phyloP scores from a whole-genome alignment of 192 early-diverging fungal species.

The Backusella circina region DNA sequence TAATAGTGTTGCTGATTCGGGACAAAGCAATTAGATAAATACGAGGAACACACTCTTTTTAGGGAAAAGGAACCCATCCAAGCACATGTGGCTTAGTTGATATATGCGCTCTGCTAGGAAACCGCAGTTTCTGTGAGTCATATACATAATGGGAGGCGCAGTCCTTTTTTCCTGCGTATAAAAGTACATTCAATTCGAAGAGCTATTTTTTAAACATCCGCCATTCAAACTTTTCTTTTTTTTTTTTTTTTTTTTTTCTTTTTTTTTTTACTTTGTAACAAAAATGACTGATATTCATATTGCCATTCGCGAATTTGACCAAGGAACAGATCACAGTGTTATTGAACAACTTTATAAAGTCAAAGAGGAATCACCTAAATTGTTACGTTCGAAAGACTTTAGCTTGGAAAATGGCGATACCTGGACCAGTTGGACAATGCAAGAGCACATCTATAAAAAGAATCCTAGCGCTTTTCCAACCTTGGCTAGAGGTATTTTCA shows the following conservation, averaged over 20 bases:
- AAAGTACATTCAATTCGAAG: neutral
- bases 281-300: conserved; percentile 6
- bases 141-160: too few relatives aligned
- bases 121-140: too few relatives aligned
- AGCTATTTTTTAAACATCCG: neutral
- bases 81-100: too few relatives aligned
- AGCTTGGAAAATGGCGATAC: neutral
- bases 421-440: conserved; percentile 60
- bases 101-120: too few relatives aligned
- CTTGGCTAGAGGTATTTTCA: conserved; percentile 82
- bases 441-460: conserved; percentile 68
- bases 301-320: neutral
- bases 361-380: neutral
- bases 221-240: neutral
- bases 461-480: conserved; percentile 61
- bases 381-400: conserved; percentile 7
- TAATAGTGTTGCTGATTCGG: too few relatives aligned
- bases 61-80: too few relatives aligned
- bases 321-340: conserved; percentile 10
- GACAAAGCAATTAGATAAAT: too few relatives aligned
- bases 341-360: neutral
- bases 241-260: neutral
- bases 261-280: conserved; percentile 2
- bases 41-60: too few relatives aligned
- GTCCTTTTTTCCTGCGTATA: too few relatives aligned